A percentile compares a stretch with the other conserved stretches of the same genome.
Evolutionary conservation across 1,284 basidiomycete genomes (phyloP).

Genomic region (Schizopora paradoxa): DNA sequence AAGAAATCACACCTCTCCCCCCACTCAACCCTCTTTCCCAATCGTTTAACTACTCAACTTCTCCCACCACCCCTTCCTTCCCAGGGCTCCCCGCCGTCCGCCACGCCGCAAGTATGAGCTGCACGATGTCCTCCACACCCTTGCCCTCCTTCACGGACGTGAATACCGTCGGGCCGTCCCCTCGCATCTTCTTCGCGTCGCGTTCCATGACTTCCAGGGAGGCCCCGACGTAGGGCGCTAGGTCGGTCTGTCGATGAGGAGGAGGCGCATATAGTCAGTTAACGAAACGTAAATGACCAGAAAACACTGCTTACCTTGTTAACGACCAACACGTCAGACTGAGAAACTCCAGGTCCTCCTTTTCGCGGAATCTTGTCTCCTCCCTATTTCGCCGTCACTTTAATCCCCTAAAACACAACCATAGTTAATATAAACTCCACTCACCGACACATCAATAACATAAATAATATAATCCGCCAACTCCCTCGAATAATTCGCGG

Average conservation of each 20-base stretch:
- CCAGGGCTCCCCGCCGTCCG: slow-evolving; percentile 70
- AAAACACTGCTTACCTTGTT: slow-evolving; percentile 68
- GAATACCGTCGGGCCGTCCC: slow-evolving; percentile 91
- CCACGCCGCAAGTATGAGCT: slow-evolving; percentile 86
- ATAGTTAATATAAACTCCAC: slow-evolving; percentile 23
- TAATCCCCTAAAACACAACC: slow-evolving; percentile 11
- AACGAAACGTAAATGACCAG: slow-evolving; percentile 1
- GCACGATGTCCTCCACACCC: slow-evolving; percentile 80
- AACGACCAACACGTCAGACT: slow-evolving; percentile 90
- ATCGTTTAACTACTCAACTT: slow-evolving; percentile 20
- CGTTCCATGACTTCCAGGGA: slow-evolving; percentile 94
- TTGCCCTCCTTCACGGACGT: slow-evolving; percentile 77
- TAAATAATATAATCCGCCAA: slow-evolving; percentile 97
- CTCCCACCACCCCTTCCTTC: slow-evolving; percentile 43
- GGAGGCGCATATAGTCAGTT: not conserved
- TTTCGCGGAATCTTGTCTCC: slow-evolving; percentile 99
- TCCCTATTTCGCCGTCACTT: slow-evolving; percentile 41
- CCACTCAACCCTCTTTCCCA: too few relatives aligned
- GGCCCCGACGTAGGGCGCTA: slow-evolving; percentile 90
- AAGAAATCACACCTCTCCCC: too few relatives aligned
- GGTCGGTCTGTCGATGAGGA: slow-evolving; percentile 73
- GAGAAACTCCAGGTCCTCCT: slow-evolving; percentile 94
- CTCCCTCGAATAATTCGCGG: slow-evolving; percentile 93
- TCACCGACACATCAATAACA: slow-evolving; percentile 78
- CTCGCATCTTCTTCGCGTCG: slow-evolving; percentile 90